phyloP scores from a whole-genome alignment of 805 yeast genomes.

The Jamesozyma hellenica region DNA sequence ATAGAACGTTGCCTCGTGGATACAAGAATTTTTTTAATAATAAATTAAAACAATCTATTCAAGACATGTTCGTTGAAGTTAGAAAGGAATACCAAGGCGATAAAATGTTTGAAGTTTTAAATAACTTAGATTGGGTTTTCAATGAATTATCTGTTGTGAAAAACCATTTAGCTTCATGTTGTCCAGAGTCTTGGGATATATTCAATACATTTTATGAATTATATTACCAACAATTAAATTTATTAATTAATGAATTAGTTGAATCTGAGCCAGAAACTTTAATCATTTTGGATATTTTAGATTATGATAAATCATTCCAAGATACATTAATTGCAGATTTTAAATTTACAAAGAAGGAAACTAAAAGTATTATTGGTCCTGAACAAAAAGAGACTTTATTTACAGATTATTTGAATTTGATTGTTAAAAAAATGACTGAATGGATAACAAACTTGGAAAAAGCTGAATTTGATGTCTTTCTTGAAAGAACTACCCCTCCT shows the following conservation, averaged over 20 bases:
- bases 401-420: constrained; percentile 66
- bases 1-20: constrained; percentile 41
- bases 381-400: constrained; percentile 62
- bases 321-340: constrained; percentile 42
- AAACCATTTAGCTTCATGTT: constrained; percentile 44
- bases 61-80: constrained; percentile 54
- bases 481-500: constrained; percentile 61
- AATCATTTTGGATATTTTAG: constrained; percentile 59
- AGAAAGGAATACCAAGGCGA: constrained; percentile 41
- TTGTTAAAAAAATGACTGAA: constrained; percentile 65
- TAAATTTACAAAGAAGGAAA: constrained; percentile 36
- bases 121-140: constrained; percentile 73
- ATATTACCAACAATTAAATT: constrained; percentile 59
- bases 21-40: constrained; percentile 53
- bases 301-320: constrained; percentile 64
- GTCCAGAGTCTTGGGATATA: constrained; percentile 70
- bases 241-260: constrained; percentile 52
- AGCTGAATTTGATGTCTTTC: constrained; percentile 59
- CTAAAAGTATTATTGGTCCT: constrained; percentile 54
- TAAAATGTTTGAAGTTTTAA: constrained; percentile 47
- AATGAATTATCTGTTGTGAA: constrained; percentile 64
- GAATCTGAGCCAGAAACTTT: constrained; percentile 72
- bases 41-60: constrained; percentile 49
- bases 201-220: constrained; percentile 49
- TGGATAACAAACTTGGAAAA: constrained; percentile 67